Evolutionary conservation across 73 alveolate genomes (phyloP), one percentile per base, ranked within the genome.

Genomic region (Paramecium pentaurelia): DNA sequence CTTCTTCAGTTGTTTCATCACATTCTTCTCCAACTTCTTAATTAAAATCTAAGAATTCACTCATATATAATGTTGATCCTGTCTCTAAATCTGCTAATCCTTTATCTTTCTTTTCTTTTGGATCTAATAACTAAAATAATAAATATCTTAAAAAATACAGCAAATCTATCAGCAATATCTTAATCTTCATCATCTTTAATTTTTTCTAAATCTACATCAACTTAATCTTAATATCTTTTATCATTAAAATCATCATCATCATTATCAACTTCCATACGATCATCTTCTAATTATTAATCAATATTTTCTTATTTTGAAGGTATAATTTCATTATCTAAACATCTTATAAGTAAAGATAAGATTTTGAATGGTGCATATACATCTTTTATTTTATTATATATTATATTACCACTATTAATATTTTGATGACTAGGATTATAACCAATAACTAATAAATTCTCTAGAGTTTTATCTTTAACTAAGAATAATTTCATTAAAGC

Each of bases 301-400:
- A 80, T 71, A 68, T 93, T 70, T 4, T 92, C 97, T 84, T 95
- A 91, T 36, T 54, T 83, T 54, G 10, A 37, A 37, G 95, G 86
- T 0, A 68, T 86, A 30, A 95, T 95, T 93, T 98, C 99, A 93
- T 98, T 98, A 75, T 98, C 98, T n/a, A 98, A 73, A 93, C 98
- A 97, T 83, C 99, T 85, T 47, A 98, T 95, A 92, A 98, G 88
- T 8, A 97, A 92, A 18, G 98, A 94, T 73, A 98, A 95, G 20
- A 98, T 98, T 89, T 98, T 98, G 84, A 98, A 97, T 22, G 99
- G 99, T 18, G 99, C 99, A 92, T 96, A 95, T 18, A 97, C 99
- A 77, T 98, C 99, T 87, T 42, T 9, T n/a, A 32, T 54, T 12
- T 84, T 6, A 64, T 10, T 34, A 30, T 18, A 38, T 38, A 10